A percentile compares a stretch with the other conserved stretches of the same genome.
These are phyloP conservation scores for Umbilicaria muhlenbergii DNA, from an alignment of 495 filamentous ascomycete species.

Conservation along the genomic window DNA sequence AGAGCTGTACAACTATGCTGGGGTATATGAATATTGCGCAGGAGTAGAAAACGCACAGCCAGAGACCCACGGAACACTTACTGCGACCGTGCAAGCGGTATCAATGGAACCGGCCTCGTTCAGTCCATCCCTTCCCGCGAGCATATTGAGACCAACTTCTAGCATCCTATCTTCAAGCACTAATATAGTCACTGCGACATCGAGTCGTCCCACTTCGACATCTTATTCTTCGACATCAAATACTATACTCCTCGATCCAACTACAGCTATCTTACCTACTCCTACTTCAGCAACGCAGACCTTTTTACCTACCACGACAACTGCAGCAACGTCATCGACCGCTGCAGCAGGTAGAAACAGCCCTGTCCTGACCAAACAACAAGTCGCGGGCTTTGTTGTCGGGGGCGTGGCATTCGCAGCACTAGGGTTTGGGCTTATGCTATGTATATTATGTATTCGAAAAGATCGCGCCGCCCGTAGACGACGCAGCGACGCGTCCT, in stretches of 20 bases:
- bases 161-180: neutral
- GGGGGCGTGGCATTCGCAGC: constrained; percentile 10
- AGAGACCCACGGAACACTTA: constrained; percentile 11
- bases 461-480: neutral
- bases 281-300: constrained; percentile 1
- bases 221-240: neutral
- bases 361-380: constrained; percentile 10
- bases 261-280: neutral
- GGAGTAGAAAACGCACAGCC: constrained; percentile 4
- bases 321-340: constrained; percentile 2
- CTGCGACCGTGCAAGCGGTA: constrained; percentile 1
- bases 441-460: constrained; percentile 10
- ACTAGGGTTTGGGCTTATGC: constrained; percentile 9
- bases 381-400: constrained; percentile 13
- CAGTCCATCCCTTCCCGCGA: neutral
- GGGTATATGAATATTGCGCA: constrained; percentile 8
- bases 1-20: neutral
- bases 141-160: neutral
- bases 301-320: neutral
- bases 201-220: neutral
- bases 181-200: neutral
- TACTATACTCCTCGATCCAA: neutral
- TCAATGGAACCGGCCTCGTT: neutral
- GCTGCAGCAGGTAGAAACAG: neutral
- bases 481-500: constrained; percentile 10